Evolutionary conservation across 345 rosid genomes (phyloP).

Genomic region (Ceriops zippeliana): DNA sequence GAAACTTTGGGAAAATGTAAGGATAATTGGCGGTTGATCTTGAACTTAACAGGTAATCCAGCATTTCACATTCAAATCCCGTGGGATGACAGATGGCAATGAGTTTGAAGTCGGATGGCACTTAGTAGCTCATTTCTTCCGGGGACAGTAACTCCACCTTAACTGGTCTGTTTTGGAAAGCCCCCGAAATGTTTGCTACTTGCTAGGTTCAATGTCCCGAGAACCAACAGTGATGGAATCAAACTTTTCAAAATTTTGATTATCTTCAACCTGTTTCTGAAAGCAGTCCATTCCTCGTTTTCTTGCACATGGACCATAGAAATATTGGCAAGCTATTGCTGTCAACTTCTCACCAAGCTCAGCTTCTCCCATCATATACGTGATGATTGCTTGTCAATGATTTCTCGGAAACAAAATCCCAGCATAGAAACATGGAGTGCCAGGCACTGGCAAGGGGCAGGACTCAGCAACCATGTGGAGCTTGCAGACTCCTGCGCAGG

Average conservation of each 20-base stretch:
- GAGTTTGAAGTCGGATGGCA: neutral
- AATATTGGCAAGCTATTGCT: neutral
- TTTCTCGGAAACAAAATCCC: neutral
- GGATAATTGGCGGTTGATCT: no score
- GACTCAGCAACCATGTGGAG: conserved; percentile 23
- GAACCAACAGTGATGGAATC: neutral
- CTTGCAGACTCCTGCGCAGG: conserved; percentile 30
- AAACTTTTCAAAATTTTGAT: neutral
- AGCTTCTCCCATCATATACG: neutral
- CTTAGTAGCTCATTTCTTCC: neutral
- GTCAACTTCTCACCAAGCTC: neutral
- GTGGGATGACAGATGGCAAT: neutral
- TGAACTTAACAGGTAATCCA: no score
- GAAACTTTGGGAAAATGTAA: no score
- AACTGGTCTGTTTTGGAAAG: neutral
- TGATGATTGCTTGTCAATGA: neutral
- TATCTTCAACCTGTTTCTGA: neutral
- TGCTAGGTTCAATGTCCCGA: neutral
- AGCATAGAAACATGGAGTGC: neutral
- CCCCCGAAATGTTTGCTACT: neutral
- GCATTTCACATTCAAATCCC: no score
- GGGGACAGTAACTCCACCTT: neutral
- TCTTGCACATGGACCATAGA: neutral
- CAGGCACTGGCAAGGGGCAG: neutral
- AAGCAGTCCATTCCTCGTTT: neutral